A percentile compares a stretch with the other conserved stretches of the same genome.
Conservation (phyloP, 1,284 basidiomycete genomes). For the Apiotrichum gracile region DNA sequence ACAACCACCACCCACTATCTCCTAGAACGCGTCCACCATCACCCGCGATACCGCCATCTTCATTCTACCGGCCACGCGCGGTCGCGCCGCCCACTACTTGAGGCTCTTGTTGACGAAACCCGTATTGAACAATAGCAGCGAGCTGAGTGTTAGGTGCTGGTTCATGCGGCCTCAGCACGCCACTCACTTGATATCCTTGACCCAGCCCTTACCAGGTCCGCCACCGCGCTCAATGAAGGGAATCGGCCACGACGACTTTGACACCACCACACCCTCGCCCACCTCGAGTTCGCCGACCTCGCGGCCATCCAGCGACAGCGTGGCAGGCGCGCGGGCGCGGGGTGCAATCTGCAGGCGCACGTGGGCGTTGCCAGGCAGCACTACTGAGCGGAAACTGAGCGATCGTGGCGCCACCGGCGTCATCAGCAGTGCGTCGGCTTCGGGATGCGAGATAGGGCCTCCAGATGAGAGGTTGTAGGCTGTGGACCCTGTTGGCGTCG, state of each 20-base stretch:
- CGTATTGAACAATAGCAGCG: slow-evolving; percentile 79
- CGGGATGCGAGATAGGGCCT: slow-evolving; percentile 92
- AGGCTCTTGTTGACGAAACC: slow-evolving; percentile 67
- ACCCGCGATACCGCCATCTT: too few relatives aligned
- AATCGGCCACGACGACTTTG: slow-evolving; percentile 79
- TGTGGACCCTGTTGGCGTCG: slow-evolving; percentile 92
- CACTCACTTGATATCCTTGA: slow-evolving; percentile 76
- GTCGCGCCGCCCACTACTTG: too few relatives aligned
- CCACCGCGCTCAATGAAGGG: slow-evolving; percentile 84
- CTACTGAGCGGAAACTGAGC: slow-evolving; percentile 82
- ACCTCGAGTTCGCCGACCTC: slow-evolving; percentile 70
- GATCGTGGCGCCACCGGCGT: slow-evolving; percentile 93
- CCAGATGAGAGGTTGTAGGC: slow-evolving; percentile 94
- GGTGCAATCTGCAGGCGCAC: slow-evolving; percentile 81
- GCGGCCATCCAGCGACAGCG: slow-evolving; percentile 87
- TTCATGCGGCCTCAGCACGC: too few relatives aligned
- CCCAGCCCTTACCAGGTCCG: slow-evolving; percentile 82
- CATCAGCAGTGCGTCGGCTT: slow-evolving; percentile 77
- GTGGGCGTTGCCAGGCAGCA: slow-evolving; percentile 71
- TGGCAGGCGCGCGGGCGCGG: slow-evolving; percentile 74
- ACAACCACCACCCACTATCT: too few relatives aligned
- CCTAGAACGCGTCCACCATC: too few relatives aligned
- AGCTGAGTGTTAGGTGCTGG: slow-evolving; percentile 47
- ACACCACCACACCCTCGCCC: slow-evolving; percentile 76
- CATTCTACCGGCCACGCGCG: too few relatives aligned